Conservation (phyloP, 2,329 filamentous ascomycete species). For the Alternaria sp. region DNA sequence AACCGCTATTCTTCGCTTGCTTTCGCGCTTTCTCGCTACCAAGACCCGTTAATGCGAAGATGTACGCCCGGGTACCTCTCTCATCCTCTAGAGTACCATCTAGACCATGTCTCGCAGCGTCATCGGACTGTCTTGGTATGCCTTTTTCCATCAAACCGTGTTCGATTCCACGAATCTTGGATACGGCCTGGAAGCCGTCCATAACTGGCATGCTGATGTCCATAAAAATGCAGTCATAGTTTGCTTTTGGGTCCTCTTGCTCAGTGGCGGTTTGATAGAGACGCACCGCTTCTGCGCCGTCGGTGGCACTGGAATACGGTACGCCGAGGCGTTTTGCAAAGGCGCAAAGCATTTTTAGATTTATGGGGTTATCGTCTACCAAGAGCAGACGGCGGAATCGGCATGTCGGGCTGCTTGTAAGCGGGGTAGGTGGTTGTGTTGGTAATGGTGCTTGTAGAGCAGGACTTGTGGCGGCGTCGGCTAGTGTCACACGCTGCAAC, state of each 20-base stretch:
- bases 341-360: slow-evolving; percentile 37
- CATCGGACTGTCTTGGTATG: not conserved
- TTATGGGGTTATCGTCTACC: slow-evolving; percentile 47
- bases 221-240: slow-evolving; percentile 37
- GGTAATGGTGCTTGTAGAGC: not conserved
- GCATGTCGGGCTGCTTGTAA: not conserved
- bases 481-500: not conserved
- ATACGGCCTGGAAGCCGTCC: slow-evolving; percentile 37
- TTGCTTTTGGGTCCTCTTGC: not conserved
- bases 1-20: slow-evolving; percentile 24
- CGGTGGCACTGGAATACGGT: slow-evolving; percentile 25
- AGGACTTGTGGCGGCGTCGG: not conserved
- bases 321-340: slow-evolving; percentile 29
- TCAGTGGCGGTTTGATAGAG: slow-evolving; percentile 17
- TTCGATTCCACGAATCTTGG: slow-evolving; percentile 32
- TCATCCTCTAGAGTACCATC: not conserved
- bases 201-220: slow-evolving; percentile 44
- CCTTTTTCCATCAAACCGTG: not conserved
- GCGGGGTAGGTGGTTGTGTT: not conserved
- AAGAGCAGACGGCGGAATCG: slow-evolving; percentile 34
- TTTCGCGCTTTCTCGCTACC: slow-evolving; percentile 21
- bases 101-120: not conserved
- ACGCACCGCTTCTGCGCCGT: slow-evolving; percentile 36
- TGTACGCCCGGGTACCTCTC: not conserved
- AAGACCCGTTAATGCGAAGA: slow-evolving; percentile 33